These are phyloP conservation scores for Terana coerulea DNA, from an alignment of 768 basidiomycete species.

Conservation along the genomic window DNA sequence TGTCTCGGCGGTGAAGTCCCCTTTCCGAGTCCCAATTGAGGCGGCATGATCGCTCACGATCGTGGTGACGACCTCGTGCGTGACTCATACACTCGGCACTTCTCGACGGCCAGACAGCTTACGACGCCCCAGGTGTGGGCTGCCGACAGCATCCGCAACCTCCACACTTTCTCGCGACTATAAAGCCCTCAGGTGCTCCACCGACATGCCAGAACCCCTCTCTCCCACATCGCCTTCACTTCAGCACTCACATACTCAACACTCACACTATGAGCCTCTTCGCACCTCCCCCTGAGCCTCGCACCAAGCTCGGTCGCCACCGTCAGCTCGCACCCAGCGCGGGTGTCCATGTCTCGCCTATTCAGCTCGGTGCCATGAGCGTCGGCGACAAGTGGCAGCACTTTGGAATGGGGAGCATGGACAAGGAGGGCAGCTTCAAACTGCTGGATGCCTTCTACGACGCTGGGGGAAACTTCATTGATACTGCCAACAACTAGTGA, in stretches of 20 bases:
- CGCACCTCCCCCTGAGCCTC: slow-evolving; percentile 10
- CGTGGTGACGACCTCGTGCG: no score
- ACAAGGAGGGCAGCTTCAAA: slow-evolving; percentile 37
- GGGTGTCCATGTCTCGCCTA: slow-evolving; percentile 43
- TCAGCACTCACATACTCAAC: neutral
- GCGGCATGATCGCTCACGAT: no score
- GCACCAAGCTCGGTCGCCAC: slow-evolving; percentile 26
- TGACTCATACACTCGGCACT: no score
- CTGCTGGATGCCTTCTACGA: slow-evolving; percentile 32
- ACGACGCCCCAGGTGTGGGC: no score
- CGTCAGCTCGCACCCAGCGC: slow-evolving; percentile 33
- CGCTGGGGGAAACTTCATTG: slow-evolving; percentile 12
- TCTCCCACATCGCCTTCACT: no score
- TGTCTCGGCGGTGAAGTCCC: no score
- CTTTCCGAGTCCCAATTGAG: no score
- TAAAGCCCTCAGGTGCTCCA: neutral
- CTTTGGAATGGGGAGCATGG: slow-evolving; percentile 33
- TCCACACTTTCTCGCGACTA: no score
- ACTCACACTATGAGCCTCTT: neutral
- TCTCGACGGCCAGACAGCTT: no score
- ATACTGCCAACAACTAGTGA: slow-evolving; percentile 42
- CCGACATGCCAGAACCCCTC: no score
- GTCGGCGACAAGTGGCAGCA: slow-evolving; percentile 38
- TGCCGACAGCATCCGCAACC: no score
- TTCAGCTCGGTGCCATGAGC: slow-evolving; percentile 43